Conservation (phyloP, 768 basidiomycete species). For the Pleurotus cornucopiae region DNA sequence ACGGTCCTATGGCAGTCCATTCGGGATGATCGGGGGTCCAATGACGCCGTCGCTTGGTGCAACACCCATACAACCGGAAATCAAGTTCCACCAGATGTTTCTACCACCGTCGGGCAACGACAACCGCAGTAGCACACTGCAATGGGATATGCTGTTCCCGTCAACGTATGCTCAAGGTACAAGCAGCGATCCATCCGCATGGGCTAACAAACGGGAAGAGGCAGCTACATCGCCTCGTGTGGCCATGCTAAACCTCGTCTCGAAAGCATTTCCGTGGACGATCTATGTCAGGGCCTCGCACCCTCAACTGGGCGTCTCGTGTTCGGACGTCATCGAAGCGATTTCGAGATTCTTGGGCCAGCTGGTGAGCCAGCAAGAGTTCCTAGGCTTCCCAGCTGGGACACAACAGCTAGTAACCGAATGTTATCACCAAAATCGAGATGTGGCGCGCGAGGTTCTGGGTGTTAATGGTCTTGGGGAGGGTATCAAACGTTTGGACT, state of each 20-base stretch:
- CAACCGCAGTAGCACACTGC: neutral
- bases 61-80: neutral
- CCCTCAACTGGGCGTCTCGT: slow-evolving; percentile 51
- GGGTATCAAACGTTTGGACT: slow-evolving; percentile 65
- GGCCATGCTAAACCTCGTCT: slow-evolving; percentile 46
- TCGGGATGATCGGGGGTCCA: too few relatives aligned
- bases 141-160: neutral
- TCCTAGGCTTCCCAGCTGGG: slow-evolving; percentile 29
- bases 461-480: slow-evolving; percentile 57
- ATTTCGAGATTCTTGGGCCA: slow-evolving; percentile 47
- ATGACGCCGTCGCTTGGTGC: too few relatives aligned
- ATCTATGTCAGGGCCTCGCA: slow-evolving; percentile 43
- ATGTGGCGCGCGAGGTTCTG: slow-evolving; percentile 56
- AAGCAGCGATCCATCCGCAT: slow-evolving; percentile 27
- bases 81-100: neutral
- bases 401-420: slow-evolving; percentile 39
- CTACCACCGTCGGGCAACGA: neutral
- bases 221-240: slow-evolving; percentile 67
- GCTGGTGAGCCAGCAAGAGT: slow-evolving; percentile 50
- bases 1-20: too few relatives aligned
- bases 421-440: slow-evolving; percentile 64
- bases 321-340: slow-evolving; percentile 59
- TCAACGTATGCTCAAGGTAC: neutral
- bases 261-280: slow-evolving; percentile 50
- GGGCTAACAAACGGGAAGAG: slow-evolving; percentile 58